These are phyloP conservation scores for Tetraselmis chui DNA, from an alignment of 139 green algal species.

Conservation along the genomic window DNA sequence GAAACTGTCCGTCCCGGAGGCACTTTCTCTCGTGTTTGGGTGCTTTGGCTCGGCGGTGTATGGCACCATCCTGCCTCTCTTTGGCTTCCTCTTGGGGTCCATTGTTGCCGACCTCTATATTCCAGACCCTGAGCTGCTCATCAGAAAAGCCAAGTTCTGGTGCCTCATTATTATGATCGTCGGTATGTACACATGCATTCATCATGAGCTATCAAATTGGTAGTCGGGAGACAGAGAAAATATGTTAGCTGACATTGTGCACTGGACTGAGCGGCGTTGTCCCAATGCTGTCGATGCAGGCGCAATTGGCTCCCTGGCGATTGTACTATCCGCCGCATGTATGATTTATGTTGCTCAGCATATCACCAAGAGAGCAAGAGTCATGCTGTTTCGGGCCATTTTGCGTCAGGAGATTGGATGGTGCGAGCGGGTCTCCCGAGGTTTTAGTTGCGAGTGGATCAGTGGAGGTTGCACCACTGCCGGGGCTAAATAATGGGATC, in stretches of 20 bases:
- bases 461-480: too few species aligned
- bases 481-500: too few species aligned
- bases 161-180: not conserved
- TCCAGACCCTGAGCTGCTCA: not conserved
- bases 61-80: not conserved
- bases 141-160: not conserved
- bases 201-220: too few species aligned
- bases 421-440: too few species aligned
- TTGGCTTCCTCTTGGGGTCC: not conserved
- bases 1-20: not conserved
- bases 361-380: not conserved
- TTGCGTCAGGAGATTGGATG: not conserved
- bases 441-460: too few species aligned
- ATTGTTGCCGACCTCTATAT: not conserved
- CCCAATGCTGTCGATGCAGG: not conserved
- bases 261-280: too few species aligned
- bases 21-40: not conserved
- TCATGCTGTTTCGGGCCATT: not conserved
- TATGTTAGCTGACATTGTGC: too few species aligned
- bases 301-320: not conserved
- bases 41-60: not conserved
- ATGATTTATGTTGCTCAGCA: not conserved
- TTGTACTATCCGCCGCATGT: not conserved
- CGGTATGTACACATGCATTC: not conserved
- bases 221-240: too few species aligned